Base-by-base conservation (phyloP, 176 grass and related monocot species). In the Pharus latifolius region DNA sequence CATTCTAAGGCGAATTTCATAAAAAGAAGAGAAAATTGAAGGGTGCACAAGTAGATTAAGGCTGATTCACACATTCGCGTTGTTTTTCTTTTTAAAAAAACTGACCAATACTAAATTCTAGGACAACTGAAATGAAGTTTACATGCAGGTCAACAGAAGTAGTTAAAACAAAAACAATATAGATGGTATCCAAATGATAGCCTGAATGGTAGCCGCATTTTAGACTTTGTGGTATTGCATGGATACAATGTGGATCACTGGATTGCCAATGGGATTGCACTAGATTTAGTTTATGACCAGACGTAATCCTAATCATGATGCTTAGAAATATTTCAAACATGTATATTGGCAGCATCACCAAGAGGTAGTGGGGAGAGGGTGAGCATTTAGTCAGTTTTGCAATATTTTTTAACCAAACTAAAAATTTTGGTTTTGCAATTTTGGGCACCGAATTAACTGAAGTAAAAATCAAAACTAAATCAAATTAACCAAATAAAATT, bases 21-120 rank as follows among this genome's bases (percentile, higher is more conserved):
- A 31, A 43, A 31, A 17, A 73, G 53, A 25, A 78, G n/a, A 50
- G 38, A 33, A 46, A 30, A n/a, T n/a, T n/a, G n/a, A n/a, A n/a
- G 45, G 19, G 67, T 18, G 14, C 10, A 35, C 27, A 44, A 57
- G 67, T 25, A 63, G 34, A 60, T 51, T 26, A 56, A 57, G 31
- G 30, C n/a, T 48, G 50, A 23, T 29, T 31, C 19, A 38, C 10
- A 55, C 8, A 56, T 47, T 65, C 18, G 51, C 72, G 74, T 67
- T 45, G 15, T 43, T 79, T 78, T 65, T 73, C n/a, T 43, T 79
- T 78, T 65, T 73, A 13, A 30, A 41, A 52, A 13, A 67, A 60
- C 33, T 75, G 31, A 33, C 11, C 28, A 53, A 64, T 4, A 49
- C 46, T 40, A 2, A 32, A 53, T 23, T 49, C 42, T 22, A 16